These are phyloP conservation scores for Euptelea pleiosperma DNA, from an alignment of 164 flowering plant genomes.

Conservation along the genomic window DNA sequence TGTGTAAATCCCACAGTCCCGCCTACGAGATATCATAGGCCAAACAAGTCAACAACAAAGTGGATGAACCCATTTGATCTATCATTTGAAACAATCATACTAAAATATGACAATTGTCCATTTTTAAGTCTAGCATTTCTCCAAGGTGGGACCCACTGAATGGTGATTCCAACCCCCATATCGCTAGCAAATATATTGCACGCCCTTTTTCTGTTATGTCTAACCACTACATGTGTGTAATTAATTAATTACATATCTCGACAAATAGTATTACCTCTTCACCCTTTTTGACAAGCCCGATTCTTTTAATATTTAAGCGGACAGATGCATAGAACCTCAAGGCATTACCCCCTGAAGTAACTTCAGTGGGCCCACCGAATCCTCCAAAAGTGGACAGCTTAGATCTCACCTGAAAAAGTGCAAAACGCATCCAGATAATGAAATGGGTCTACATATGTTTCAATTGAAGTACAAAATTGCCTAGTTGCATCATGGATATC, in stretches of 20 bases:
- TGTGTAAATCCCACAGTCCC: no score
- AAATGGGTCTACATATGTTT: no score
- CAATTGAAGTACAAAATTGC: neutral
- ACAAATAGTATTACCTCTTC: conserved; percentile 60
- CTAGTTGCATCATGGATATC: neutral
- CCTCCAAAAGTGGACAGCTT: conserved; percentile 82
- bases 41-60: no score
- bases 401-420: conserved; percentile 59
- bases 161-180: no score
- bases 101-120: no score
- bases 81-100: no score
- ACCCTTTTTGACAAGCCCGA: conserved; percentile 74
- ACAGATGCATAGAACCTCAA: conserved; percentile 95
- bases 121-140: neutral
- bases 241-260: neutral
- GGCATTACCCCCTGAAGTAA: conserved; percentile 97
- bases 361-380: conserved; percentile 81
- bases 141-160: no score
- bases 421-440: no score
- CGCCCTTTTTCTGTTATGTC: neutral
- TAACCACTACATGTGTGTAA: neutral
- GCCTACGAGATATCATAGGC: no score
- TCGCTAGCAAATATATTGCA: no score
- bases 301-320: conserved; percentile 77
- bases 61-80: neutral